phyloP scores from a whole-genome alignment of 2,329 filamentous ascomycete genomes.

The Aaosphaeria pasadenensis region DNA sequence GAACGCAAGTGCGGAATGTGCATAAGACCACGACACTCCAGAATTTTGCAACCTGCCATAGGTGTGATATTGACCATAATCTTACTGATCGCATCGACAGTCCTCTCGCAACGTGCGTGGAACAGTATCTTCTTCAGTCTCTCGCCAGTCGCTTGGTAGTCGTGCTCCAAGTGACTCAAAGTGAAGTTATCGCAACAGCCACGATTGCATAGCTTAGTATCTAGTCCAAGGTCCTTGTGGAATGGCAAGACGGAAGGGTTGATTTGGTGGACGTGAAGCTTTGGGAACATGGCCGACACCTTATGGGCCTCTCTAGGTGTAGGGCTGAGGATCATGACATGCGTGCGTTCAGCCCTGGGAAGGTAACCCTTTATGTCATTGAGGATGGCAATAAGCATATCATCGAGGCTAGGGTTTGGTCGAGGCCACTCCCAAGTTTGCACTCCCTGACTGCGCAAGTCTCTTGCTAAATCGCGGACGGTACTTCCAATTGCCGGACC shows the following conservation, averaged over 20 bases:
- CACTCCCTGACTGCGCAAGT: slow-evolving; percentile 5
- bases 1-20: slow-evolving; percentile 16
- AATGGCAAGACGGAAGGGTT: slow-evolving; percentile 24
- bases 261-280: slow-evolving; percentile 23
- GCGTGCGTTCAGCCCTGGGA: slow-evolving; percentile 16
- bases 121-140: slow-evolving; percentile 23
- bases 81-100: slow-evolving; percentile 18
- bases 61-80: slow-evolving; percentile 19
- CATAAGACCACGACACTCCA: slow-evolving; percentile 13
- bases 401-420: slow-evolving; percentile 25
- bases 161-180: slow-evolving; percentile 19
- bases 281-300: slow-evolving; percentile 17
- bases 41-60: slow-evolving; percentile 22
- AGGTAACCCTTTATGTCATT: slow-evolving; percentile 14
- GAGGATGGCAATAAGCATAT: slow-evolving; percentile 21
- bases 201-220: slow-evolving; percentile 9
- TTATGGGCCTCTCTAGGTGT: slow-evolving; percentile 17
- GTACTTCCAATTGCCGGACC: neutral
- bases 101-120: slow-evolving; percentile 19
- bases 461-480: neutral
- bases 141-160: slow-evolving; percentile 16
- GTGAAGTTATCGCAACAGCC: slow-evolving; percentile 24
- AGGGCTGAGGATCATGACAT: slow-evolving; percentile 26
- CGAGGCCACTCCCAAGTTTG: slow-evolving; percentile 25
- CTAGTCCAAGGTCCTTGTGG: slow-evolving; percentile 6